These are phyloP conservation scores for Hypoxylon subgilvum DNA, from an alignment of 495 filamentous ascomycete species.

Conservation along the genomic window DNA sequence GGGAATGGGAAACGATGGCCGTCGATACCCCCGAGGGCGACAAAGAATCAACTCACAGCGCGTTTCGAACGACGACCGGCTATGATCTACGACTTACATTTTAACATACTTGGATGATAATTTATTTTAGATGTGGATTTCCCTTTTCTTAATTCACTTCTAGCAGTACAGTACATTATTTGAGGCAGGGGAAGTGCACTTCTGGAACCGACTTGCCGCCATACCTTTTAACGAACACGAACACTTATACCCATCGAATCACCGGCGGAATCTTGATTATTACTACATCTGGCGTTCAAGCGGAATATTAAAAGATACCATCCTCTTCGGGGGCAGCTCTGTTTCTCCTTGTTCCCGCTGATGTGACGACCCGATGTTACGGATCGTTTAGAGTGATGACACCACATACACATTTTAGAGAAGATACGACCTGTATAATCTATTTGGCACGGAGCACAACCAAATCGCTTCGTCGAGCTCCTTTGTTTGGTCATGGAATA, in stretches of 20 bases:
- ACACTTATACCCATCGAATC: conserved; percentile 32
- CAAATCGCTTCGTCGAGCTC: conserved; percentile 11
- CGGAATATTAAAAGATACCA: conserved; percentile 37
- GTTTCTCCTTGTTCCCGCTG: conserved; percentile 24
- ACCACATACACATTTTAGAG: conserved; percentile 30
- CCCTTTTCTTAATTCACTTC: too few species aligned
- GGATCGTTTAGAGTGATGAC: conserved; percentile 37
- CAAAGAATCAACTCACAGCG: conserved; percentile 43
- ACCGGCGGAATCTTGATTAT: conserved; percentile 33
- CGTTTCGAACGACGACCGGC: conserved; percentile 43
- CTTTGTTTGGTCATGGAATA: conserved; percentile 26
- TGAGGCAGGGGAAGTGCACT: conserved; percentile 12
- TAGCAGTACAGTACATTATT: conserved; percentile 19
- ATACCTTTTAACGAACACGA: conserved; percentile 35
- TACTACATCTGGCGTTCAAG: conserved; percentile 35
- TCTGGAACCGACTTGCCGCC: conserved; percentile 6
- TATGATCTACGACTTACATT: conserved; percentile 58
- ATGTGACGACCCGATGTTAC: conserved; percentile 21
- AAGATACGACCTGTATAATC: conserved; percentile 34
- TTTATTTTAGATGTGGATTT: conserved; percentile 12
- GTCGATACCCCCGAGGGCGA: conserved; percentile 53
- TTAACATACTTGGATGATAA: conserved; percentile 37
- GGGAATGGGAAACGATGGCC: conserved; percentile 60
- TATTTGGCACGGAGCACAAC: conserved; percentile 13
- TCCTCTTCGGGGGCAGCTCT: conserved; percentile 20